Conservation (phyloP, 805 yeast species). For the Torulaspora indica region DNA sequence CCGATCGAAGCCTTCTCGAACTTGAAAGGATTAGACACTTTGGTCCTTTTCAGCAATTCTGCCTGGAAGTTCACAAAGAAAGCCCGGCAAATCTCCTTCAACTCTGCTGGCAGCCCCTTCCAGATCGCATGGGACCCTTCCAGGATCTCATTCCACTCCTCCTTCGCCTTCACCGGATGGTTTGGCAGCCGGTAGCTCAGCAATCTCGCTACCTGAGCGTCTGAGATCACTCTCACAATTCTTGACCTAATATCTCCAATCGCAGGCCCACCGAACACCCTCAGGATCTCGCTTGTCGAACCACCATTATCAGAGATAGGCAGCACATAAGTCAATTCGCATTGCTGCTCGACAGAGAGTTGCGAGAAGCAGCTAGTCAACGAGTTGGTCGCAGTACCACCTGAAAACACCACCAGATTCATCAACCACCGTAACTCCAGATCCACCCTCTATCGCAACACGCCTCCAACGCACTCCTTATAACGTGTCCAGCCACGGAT, state of each 20-base stretch:
- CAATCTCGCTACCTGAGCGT: slow-evolving; percentile 38
- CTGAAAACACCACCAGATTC: slow-evolving; percentile 50
- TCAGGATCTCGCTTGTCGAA: slow-evolving; percentile 79
- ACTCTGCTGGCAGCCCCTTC: slow-evolving; percentile 53
- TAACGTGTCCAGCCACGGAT: slow-evolving; percentile 2
- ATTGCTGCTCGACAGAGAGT: slow-evolving; percentile 35
- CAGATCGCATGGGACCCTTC: slow-evolving; percentile 75
- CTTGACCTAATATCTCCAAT: slow-evolving; percentile 89
- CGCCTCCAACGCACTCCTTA: neutral
- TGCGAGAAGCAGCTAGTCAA: slow-evolving; percentile 55
- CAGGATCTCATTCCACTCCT: slow-evolving; percentile 72
- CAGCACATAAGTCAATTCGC: slow-evolving; percentile 47
- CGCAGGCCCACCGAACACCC: slow-evolving; percentile 92
- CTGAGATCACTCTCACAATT: slow-evolving; percentile 66
- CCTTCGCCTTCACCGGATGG: slow-evolving; percentile 46
- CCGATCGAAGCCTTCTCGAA: slow-evolving; percentile 82
- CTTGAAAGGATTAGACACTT: slow-evolving; percentile 44
- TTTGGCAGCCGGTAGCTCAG: slow-evolving; percentile 32
- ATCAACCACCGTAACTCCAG: slow-evolving; percentile 8
- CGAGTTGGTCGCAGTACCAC: slow-evolving; percentile 86
- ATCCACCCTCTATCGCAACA: neutral
- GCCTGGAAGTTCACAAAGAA: slow-evolving; percentile 75
- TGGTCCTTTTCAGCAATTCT: slow-evolving; percentile 64
- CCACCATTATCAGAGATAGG: slow-evolving; percentile 95
- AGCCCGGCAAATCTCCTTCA: slow-evolving; percentile 68